phyloP scores from a whole-genome alignment of 1,284 basidiomycete genomes.

The Dichomitus squalens region DNA sequence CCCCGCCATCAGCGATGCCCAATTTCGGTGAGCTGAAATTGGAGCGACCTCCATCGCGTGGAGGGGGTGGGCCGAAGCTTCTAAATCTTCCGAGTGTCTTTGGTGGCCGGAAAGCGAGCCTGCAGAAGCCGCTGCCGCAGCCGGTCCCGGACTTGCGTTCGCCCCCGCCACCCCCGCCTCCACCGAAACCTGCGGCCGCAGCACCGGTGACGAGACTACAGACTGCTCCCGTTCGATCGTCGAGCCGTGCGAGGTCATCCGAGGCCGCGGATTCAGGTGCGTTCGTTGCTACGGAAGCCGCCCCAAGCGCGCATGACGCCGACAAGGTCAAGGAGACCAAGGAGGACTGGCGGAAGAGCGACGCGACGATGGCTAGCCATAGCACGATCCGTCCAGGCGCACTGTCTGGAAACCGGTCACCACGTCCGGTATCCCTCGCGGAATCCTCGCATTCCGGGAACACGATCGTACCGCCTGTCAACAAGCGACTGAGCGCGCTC shows the following conservation, averaged over 20 bases:
- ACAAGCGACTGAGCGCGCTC: slow-evolving; percentile 67
- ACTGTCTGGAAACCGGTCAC: slow-evolving; percentile 48
- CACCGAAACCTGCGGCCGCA: slow-evolving; percentile 36
- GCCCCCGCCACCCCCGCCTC: slow-evolving; percentile 32
- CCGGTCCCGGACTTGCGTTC: slow-evolving; percentile 11
- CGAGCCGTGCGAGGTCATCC: slow-evolving; percentile 1
- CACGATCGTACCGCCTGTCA: slow-evolving; percentile 60
- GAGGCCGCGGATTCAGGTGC: slow-evolving; percentile 7
- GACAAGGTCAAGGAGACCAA: slow-evolving; percentile 41
- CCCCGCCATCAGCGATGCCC: slow-evolving; percentile 25
- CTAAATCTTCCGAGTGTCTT: slow-evolving; percentile 42
- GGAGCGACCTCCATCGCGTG: slow-evolving; percentile 23
- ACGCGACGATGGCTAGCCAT: slow-evolving; percentile 69
- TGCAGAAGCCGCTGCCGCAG: slow-evolving; percentile 23
- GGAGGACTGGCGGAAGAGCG: slow-evolving; percentile 73
- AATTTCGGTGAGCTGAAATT: slow-evolving; percentile 18
- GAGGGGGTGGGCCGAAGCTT: slow-evolving; percentile 21
- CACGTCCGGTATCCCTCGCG: slow-evolving; percentile 73
- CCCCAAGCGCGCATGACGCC: slow-evolving; percentile 15
- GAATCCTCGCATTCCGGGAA: slow-evolving; percentile 72
- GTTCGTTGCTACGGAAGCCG: slow-evolving; percentile 7
- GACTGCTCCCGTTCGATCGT: slow-evolving; percentile 1
- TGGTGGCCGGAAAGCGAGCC: slow-evolving; percentile 28
- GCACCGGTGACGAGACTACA: slow-evolving; percentile 3
- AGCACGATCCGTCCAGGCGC: slow-evolving; percentile 64